Percentiles rank a stretch among this genome's conserved stretches.
Evolutionary conservation across 139 green algal genomes (phyloP).

Genomic region (Auxenochlorella protothecoides): DNA sequence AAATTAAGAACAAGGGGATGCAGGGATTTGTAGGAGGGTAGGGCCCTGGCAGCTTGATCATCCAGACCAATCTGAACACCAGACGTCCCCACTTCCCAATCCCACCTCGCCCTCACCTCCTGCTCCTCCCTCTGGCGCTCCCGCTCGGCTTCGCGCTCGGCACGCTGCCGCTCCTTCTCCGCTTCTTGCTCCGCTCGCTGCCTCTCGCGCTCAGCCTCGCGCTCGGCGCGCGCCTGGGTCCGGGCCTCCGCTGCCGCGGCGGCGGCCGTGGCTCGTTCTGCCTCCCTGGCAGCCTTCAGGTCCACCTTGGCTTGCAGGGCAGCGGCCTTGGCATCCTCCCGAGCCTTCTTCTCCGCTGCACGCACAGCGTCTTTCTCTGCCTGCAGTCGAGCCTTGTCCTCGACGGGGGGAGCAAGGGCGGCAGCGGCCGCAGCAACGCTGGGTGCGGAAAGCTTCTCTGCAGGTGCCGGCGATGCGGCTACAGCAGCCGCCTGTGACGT

Average conservation of each 20-base stretch:
- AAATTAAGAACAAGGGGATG: too few relatives aligned
- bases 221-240: too few relatives aligned
- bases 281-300: not conserved
- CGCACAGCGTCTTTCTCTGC: constrained; percentile 19
- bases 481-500: too few relatives aligned
- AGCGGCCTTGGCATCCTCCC: constrained; percentile 11
- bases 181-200: constrained; percentile 6
- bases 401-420: not conserved
- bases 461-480: too few relatives aligned
- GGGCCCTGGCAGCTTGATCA: too few relatives aligned
- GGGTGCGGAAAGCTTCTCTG: too few relatives aligned
- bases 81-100: too few relatives aligned
- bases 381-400: constrained; percentile 2
- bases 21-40: too few relatives aligned
- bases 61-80: too few relatives aligned
- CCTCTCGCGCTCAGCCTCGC: constrained; percentile 14
- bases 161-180: constrained; percentile 11
- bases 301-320: constrained; percentile 7
- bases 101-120: not conserved
- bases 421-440: too few relatives aligned
- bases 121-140: constrained; percentile 2
- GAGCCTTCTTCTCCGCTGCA: constrained; percentile 5
- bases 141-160: constrained; percentile 13
- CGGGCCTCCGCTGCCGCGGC: too few relatives aligned
- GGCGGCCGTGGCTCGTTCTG: too few relatives aligned